Evolutionary conservation across 2,329 filamentous ascomycete genomes (phyloP).

Genomic region (Apiospora hydei): DNA sequence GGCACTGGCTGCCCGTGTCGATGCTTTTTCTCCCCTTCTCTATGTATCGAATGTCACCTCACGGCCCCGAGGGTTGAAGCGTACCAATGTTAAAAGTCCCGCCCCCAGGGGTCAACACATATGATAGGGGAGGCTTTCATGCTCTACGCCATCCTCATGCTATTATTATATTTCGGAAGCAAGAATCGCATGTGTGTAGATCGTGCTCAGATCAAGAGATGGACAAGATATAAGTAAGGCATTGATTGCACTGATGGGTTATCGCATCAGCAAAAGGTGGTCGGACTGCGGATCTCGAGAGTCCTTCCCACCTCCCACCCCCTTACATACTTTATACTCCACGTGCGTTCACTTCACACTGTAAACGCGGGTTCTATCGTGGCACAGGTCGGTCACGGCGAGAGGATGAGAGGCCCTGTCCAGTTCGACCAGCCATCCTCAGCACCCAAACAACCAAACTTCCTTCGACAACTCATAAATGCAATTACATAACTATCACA

Average conservation of each 20-base stretch:
- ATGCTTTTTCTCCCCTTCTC: neutral
- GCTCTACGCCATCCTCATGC: neutral
- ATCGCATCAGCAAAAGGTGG: conserved; percentile 6
- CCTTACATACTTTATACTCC: conserved; percentile 5
- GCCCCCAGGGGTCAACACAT: neutral
- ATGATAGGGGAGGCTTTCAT: neutral
- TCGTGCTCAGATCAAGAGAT: conserved; percentile 8
- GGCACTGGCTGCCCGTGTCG: neutral
- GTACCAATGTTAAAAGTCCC: neutral
- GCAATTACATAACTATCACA: neutral
- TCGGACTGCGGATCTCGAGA: conserved; percentile 6
- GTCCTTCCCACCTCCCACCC: neutral
- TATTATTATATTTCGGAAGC: neutral
- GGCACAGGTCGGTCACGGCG: neutral
- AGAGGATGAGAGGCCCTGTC: conserved; percentile 9
- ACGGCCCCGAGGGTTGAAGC: neutral
- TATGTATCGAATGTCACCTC: neutral
- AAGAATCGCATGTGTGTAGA: neutral
- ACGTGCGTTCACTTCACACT: conserved; percentile 8
- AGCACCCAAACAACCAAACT: neutral
- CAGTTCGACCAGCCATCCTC: neutral
- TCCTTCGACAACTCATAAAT: neutral
- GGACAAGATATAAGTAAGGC: conserved; percentile 13
- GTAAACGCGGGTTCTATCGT: neutral
- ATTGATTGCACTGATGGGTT: conserved; percentile 5